phyloP scores from a whole-genome alignment of 306 rosid genomes.

The Glycine soja region DNA sequence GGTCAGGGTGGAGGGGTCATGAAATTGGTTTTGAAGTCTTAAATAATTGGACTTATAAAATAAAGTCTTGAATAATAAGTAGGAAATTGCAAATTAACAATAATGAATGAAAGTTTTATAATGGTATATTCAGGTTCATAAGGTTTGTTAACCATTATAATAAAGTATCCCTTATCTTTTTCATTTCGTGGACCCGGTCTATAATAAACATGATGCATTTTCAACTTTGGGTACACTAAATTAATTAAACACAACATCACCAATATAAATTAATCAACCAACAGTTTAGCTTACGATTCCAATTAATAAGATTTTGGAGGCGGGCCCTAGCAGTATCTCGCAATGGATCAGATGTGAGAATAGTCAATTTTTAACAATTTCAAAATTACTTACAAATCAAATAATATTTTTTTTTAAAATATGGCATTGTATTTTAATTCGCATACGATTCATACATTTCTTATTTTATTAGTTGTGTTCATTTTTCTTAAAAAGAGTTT shows the following conservation, averaged over 20 bases:
- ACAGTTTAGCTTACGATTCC: constrained; percentile 18
- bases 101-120: not conserved
- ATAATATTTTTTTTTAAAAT: too few relatives aligned
- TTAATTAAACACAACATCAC: constrained; percentile 12
- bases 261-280: constrained; percentile 22
- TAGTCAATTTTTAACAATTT: not conserved
- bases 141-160: not conserved
- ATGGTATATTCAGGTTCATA: not conserved
- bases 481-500: not conserved
- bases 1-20: not conserved
- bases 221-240: constrained; percentile 12
- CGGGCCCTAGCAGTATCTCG: constrained; percentile 16
- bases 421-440: too few relatives aligned
- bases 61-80: not conserved
- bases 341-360: not conserved
- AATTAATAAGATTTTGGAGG: constrained; percentile 9
- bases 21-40: not conserved
- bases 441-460: too few relatives aligned
- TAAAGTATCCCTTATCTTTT: not conserved
- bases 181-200: not conserved
- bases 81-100: not conserved
- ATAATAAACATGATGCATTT: constrained; percentile 4
- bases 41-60: not conserved
- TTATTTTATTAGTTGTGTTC: too few relatives aligned
- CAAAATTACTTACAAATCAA: not conserved